A percentile compares a stretch with the other conserved stretches of the same genome.
phyloP scores from a whole-genome alignment of 1,139 yeast genomes.

The Candida dubliniensis region DNA sequence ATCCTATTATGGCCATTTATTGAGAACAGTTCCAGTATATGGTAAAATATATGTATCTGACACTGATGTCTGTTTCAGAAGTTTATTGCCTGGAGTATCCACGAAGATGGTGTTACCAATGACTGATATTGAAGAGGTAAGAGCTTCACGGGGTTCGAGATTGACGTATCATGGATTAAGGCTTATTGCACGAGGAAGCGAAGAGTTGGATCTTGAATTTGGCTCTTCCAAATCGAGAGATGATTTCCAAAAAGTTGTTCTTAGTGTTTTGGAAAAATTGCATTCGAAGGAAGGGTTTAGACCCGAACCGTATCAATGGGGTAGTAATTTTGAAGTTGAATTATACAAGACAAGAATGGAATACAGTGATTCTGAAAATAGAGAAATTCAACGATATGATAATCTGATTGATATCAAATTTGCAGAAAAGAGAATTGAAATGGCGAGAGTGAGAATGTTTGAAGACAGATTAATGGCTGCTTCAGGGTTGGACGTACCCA shows the following conservation, averaged over 20 bases:
- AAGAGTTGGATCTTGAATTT: conserved; percentile 76
- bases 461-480: conserved; percentile 61
- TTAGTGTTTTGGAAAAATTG: conserved; percentile 48
- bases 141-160: conserved; percentile 50
- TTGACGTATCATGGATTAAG: conserved; percentile 63
- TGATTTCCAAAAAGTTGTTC: conserved; percentile 62
- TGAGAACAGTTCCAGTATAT: conserved; percentile 70
- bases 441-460: conserved; percentile 59
- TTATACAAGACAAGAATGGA: conserved; percentile 18
- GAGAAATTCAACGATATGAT: conserved; percentile 3
- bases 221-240: conserved; percentile 65
- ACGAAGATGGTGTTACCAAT: conserved; percentile 86
- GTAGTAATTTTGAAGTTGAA: conserved; percentile 22
- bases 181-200: conserved; percentile 68
- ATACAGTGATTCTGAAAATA: conserved; percentile 12
- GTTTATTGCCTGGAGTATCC: conserved; percentile 74
- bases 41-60: conserved; percentile 80
- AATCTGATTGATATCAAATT: conserved; percentile 8
- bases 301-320: conserved; percentile 33
- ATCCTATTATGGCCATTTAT: conserved; percentile 70
- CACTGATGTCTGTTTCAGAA: conserved; percentile 69
- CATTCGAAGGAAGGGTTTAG: conserved; percentile 29
- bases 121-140: conserved; percentile 55
- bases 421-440: conserved; percentile 31
- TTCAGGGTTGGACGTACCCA: conserved; percentile 64